Percentiles rank a stretch among this genome's conserved stretches.
Evolutionary conservation across 768 basidiomycete genomes (phyloP).

Genomic region (Trametes maxima): DNA sequence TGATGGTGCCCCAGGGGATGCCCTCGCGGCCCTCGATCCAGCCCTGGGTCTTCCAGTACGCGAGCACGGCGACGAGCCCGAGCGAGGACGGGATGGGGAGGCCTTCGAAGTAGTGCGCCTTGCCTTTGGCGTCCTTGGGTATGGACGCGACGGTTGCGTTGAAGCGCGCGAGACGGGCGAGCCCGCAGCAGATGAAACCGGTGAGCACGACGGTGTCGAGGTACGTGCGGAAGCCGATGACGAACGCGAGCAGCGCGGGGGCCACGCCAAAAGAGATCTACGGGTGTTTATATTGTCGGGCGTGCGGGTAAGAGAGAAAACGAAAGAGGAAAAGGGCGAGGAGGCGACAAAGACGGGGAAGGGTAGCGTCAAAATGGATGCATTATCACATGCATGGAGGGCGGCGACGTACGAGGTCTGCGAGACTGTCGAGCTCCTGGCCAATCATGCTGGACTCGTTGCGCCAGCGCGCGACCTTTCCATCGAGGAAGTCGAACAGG

Average conservation of each 20-base stretch:
- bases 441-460: constrained; percentile 95
- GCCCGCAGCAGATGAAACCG: constrained; percentile 92
- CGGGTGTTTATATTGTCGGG: not conserved
- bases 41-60: constrained; percentile 80
- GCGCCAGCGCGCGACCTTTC: constrained; percentile 97
- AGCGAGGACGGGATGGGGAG: constrained; percentile 95
- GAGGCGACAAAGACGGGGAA: too few species aligned
- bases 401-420: constrained; percentile 75
- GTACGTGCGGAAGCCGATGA: constrained; percentile 86
- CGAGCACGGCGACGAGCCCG: constrained; percentile 73
- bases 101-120: constrained; percentile 95
- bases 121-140: constrained; percentile 85
- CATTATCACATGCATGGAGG: constrained; percentile 11
- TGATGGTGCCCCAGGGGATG: constrained; percentile 73
- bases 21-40: constrained; percentile 83
- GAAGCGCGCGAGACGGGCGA: constrained; percentile 96
- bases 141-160: constrained; percentile 96
- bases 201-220: constrained; percentile 88
- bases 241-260: constrained; percentile 90
- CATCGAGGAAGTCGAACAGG: constrained; percentile 97
- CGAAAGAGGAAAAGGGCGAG: not conserved
- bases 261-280: constrained; percentile 99
- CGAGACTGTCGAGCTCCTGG: constrained; percentile 96
- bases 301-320: not conserved
- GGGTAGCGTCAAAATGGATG: not conserved